Evolutionary conservation across 768 basidiomycete genomes (phyloP), one percentile per base, ranked within the genome.

Genomic region (Guyanaporus albipodus): DNA sequence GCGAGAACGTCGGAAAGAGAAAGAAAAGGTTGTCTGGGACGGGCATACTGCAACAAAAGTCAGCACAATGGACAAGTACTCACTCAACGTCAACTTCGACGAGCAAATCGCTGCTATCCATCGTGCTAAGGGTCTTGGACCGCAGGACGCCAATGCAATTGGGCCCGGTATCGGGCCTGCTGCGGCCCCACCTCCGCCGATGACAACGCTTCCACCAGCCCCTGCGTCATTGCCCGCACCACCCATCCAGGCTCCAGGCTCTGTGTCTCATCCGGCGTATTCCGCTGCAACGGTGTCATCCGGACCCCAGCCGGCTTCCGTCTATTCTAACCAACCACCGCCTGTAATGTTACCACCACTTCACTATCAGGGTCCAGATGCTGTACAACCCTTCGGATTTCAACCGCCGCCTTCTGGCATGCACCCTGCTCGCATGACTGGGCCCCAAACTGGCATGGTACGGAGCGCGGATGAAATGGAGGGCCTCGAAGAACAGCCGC

Each of bases 51-150:
- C 91, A 35, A 88, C 91, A 35, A 97, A 94, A 70, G 86, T 86
- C 39, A 83, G 82, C 55, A 96, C 92, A 1, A 74, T 93, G 61
- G 89, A 93, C 76, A 91, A 91, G 62, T 99, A 86, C 73, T 93
- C 93, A 39, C 84, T 82, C 14, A 86, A 87, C 52, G 92, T 90
- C 73, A 94, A 92, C 64, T 85, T 98, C 64, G 92, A 97, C 70
- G 93, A 97, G 61, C 96, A 99, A 65, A 99, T 99, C 64, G 91
- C 91, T 35, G 91, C 93, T 38, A 92, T 98, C 48, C 94, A 96
- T 69, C 87, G 87, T 47, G 81, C 91, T 21, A 91, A 92, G 65
- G 92, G 91, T 68, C 78, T 95, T 26, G 85, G 87, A 54, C 87
- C 84, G 42, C 84, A 88, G 73, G 88, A 89, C 38, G 67, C 69